Conservation (phyloP, 139 green algal genomes). For the Coccomyxa sp. region DNA sequence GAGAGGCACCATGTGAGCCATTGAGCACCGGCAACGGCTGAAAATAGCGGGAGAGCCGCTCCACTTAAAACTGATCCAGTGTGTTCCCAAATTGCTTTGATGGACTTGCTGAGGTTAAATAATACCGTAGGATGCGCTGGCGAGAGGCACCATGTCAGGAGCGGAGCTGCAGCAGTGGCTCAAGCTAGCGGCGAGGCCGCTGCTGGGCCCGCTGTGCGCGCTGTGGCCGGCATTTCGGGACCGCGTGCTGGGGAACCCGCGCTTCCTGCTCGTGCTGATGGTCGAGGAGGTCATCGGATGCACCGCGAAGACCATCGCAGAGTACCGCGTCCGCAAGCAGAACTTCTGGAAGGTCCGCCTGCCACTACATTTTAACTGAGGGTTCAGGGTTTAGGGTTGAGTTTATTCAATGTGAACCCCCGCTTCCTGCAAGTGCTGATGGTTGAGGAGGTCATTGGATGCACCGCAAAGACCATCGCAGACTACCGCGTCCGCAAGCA, state of each 20-base stretch:
- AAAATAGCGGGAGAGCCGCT: too few relatives aligned
- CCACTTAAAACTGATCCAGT: too few relatives aligned
- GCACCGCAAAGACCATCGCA: constrained; percentile 17
- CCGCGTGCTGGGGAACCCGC: constrained; percentile 26
- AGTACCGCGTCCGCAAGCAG: constrained; percentile 11
- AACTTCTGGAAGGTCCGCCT: constrained; percentile 19
- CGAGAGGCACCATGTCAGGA: constrained; percentile 10
- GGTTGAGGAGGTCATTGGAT: constrained; percentile 20
- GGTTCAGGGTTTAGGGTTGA: too few relatives aligned
- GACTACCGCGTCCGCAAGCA: constrained; percentile 13
- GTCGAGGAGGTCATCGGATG: constrained; percentile 21
- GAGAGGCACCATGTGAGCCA: too few relatives aligned
- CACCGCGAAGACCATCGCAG: constrained; percentile 18
- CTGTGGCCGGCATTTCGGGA: constrained; percentile 7
- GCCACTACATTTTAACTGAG: background rate
- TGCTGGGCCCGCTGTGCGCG: constrained; percentile 9
- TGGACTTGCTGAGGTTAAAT: too few relatives aligned
- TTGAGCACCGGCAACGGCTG: too few relatives aligned
- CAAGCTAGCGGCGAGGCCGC: constrained; percentile 23
- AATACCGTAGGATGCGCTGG: background rate
- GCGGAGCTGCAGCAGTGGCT: constrained; percentile 43
- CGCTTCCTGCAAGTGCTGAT: constrained; percentile 25
- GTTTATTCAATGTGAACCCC: too few relatives aligned
- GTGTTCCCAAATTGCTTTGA: too few relatives aligned
- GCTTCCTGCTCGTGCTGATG: constrained; percentile 25